These are phyloP conservation scores for Fusarium nanum DNA, from an alignment of 2,329 filamentous ascomycete species.

Conservation along the genomic window DNA sequence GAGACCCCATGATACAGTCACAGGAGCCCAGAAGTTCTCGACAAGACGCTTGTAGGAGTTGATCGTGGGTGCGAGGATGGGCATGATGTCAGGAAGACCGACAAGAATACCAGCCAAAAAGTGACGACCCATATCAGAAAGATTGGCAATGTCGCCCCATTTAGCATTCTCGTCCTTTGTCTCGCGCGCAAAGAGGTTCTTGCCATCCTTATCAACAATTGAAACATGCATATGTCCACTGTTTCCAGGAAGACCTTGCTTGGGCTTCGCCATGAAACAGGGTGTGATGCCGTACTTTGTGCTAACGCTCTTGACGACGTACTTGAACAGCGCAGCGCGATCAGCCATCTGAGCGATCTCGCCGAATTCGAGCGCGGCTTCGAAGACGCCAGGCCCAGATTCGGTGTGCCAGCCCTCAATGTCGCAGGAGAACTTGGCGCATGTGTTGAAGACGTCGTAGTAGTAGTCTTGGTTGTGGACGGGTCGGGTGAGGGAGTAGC, in stretches of 20 bases:
- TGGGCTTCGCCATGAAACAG: conserved; percentile 98
- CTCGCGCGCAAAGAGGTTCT: conserved; percentile 85
- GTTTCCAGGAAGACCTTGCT: conserved; percentile 90
- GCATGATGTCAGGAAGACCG: conserved; percentile 95
- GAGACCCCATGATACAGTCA: conserved; percentile 96
- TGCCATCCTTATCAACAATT: conserved; percentile 80
- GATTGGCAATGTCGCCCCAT: conserved; percentile 79
- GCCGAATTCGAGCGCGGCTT: conserved; percentile 92
- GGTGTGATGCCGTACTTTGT: conserved; percentile 91
- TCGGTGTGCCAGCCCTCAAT: conserved; percentile 98
- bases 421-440: conserved; percentile 79
- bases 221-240: conserved; percentile 97
- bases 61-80: conserved; percentile 89
- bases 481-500: conserved; percentile 88
- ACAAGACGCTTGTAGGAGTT: conserved; percentile 99
- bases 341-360: conserved; percentile 93
- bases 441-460: conserved; percentile 86
- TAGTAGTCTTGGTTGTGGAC: conserved; percentile 94
- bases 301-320: conserved; percentile 89
- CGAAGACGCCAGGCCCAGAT: conserved; percentile 92
- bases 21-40: conserved; percentile 99
- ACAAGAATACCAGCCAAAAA: conserved; percentile 92
- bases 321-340: conserved; percentile 92
- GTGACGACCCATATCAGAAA: conserved; percentile 90
- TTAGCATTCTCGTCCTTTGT: conserved; percentile 75